Conservation (phyloP, 768 basidiomycete species). For the Mycena alexandri region DNA sequence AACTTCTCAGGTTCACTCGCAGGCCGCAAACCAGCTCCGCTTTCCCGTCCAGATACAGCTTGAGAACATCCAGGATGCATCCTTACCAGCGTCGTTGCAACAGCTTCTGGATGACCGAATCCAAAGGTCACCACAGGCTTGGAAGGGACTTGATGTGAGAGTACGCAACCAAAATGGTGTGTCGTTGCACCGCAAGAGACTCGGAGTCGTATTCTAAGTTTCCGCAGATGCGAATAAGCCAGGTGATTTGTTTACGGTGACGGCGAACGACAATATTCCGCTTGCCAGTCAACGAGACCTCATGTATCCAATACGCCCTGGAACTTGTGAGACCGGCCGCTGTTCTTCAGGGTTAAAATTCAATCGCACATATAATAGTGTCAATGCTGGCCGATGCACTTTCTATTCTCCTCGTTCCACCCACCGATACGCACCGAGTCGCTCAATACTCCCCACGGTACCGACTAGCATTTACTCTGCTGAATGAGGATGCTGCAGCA, state of each 20-base stretch:
- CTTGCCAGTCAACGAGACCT: slow-evolving; percentile 46
- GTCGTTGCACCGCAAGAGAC: neutral
- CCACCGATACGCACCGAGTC: slow-evolving; percentile 58
- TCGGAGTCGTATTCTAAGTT: neutral
- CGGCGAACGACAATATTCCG: slow-evolving; percentile 32
- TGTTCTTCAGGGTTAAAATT: neutral
- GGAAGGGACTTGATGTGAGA: slow-evolving; percentile 59
- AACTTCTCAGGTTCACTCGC: slow-evolving; percentile 64
- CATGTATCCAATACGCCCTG: slow-evolving; percentile 44
- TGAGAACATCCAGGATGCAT: slow-evolving; percentile 39
- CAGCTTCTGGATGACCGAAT: slow-evolving; percentile 43
- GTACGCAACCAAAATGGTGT: slow-evolving; percentile 52
- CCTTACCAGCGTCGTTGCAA: slow-evolving; percentile 37
- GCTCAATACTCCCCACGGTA: slow-evolving; percentile 86
- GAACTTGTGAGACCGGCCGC: slow-evolving; percentile 36
- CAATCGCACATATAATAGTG: slow-evolving; percentile 30
- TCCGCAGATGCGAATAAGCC: slow-evolving; percentile 22
- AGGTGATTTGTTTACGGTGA: slow-evolving; percentile 43
- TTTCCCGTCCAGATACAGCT: slow-evolving; percentile 64
- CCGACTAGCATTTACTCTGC: slow-evolving; percentile 90
- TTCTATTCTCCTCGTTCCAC: slow-evolving; percentile 53
- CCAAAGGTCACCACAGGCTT: slow-evolving; percentile 44
- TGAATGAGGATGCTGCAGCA: slow-evolving; percentile 89
- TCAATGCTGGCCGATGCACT: slow-evolving; percentile 46
- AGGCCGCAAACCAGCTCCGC: slow-evolving; percentile 58